These are phyloP conservation scores for Delonix regia DNA, from an alignment of 306 rosid species.

Conservation along the genomic window DNA sequence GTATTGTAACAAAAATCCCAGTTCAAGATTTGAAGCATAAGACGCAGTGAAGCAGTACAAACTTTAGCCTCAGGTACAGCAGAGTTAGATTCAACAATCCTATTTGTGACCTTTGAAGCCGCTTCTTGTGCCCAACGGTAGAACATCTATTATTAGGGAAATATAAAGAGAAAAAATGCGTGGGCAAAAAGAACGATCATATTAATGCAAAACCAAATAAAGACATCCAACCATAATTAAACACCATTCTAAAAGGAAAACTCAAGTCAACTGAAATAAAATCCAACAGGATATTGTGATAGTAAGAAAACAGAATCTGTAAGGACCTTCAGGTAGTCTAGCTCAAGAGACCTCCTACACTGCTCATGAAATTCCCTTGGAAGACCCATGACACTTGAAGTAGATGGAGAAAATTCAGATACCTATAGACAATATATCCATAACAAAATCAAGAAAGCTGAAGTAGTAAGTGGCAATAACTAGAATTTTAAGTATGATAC, in stretches of 20 bases:
- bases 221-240: slow-evolving; percentile 15
- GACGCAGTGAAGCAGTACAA: slow-evolving; percentile 76
- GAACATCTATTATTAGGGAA: slow-evolving; percentile 56
- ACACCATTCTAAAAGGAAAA: slow-evolving; percentile 30
- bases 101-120: slow-evolving; percentile 76
- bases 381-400: slow-evolving; percentile 95
- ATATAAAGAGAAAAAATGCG: slow-evolving; percentile 1
- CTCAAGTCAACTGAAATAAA: slow-evolving; percentile 9
- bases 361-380: slow-evolving; percentile 98
- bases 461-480: slow-evolving; percentile 32
- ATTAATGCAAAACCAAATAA: slow-evolving; percentile 21
- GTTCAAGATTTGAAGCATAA: slow-evolving; percentile 96
- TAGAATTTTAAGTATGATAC: slow-evolving; percentile 17
- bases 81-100: slow-evolving; percentile 72
- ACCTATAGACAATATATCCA: slow-evolving; percentile 51
- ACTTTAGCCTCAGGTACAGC: slow-evolving; percentile 83
- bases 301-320: slow-evolving; percentile 24
- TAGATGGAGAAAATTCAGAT: slow-evolving; percentile 96
- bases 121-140: slow-evolving; percentile 91
- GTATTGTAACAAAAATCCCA: slow-evolving; percentile 74
- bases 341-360: slow-evolving; percentile 83
- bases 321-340: slow-evolving; percentile 78
- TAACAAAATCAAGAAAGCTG: slow-evolving; percentile 24
- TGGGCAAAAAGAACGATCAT: background rate
- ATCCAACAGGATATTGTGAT: background rate